Evolutionary conservation across 768 basidiomycete species (phyloP).

Genomic region (Lyophyllum shimeji): DNA sequence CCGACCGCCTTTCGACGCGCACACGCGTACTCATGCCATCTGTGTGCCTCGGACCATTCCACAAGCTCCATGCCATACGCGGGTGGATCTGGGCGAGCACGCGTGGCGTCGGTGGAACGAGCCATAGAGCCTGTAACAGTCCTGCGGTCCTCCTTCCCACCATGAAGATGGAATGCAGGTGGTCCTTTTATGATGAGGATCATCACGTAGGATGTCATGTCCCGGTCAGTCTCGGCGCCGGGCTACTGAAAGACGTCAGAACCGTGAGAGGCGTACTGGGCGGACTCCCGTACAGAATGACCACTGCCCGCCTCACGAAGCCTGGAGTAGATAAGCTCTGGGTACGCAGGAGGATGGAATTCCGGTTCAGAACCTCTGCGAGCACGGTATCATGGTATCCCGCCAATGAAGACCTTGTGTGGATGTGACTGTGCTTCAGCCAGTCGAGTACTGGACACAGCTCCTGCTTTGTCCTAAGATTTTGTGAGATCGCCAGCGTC

Average conservation of each 20-base stretch:
- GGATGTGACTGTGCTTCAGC: not conserved
- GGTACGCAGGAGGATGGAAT: not conserved
- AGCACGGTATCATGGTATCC: not conserved
- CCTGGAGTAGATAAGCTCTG: not conserved
- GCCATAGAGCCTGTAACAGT: not conserved
- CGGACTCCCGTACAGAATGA: not conserved
- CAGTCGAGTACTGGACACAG: not conserved
- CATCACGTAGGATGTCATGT: not conserved
- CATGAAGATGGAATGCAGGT: not conserved
- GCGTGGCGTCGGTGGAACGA: not conserved
- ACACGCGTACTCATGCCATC: not conserved
- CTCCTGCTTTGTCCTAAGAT: not conserved
- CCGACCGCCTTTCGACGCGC: not conserved
- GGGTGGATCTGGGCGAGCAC: not conserved
- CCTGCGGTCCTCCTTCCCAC: not conserved
- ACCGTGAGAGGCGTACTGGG: not conserved
- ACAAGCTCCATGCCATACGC: not conserved
- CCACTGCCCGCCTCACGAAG: not conserved
- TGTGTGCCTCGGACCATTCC: not conserved
- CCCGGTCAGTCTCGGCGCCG: not conserved
- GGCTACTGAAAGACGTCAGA: not conserved
- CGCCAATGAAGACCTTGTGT: not conserved
- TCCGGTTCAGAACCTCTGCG: not conserved
- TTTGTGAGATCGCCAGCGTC: conserved; percentile 5
- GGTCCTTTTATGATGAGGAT: not conserved